Evolutionary conservation across 148 eudicot species (phyloP), one percentile per base, ranked within the genome.

Genomic region (Vaccinium corymbosum): DNA sequence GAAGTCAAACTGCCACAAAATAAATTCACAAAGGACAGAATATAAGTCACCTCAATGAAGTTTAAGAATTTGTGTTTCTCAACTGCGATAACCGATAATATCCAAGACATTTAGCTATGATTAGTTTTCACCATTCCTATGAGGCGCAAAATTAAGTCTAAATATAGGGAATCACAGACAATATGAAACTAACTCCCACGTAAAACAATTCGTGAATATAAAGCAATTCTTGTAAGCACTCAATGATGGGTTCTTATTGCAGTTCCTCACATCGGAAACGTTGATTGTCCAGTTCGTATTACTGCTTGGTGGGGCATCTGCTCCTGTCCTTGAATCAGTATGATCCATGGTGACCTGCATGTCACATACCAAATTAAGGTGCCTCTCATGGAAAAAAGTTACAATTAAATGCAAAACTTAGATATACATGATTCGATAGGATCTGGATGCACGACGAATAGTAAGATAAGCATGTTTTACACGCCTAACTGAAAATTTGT

Each of bases 261-360:
- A 64, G 12, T 76, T 76, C 15, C 88, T 87, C 55, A 89, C 91
- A 73, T 87, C 91, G 51, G 88, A 80, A 73, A 89, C 89, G 13
- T 85, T 85, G 62, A 86, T 87, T 20, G 88, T 87, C 88, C 90
- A 86, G 79, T 82, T 89, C 51, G 86, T 80, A 59, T 76, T 76
- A 62, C 61, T 86, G 79, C 46, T 78, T n/a, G 80, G 50, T 16
- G 71, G 84, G 53, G 79, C 50, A 53, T 71, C 82, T 32, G 38
- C 76, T 88, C 68, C 88, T 38, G 7, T 84, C 77, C 22, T 83
- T 42, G 66, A 50, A 76, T 77, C 84, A 7, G 59, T 71, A 55
- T n/a, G 76, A 35, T 81, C 76, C 76, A 59, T 61, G 56, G 84
- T 80, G 66, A 78, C 86, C 90, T 88, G 88, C 84, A 81, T 25